Evolutionary conservation across 768 basidiomycete species (phyloP).

Genomic region (Amanita rubescens): DNA sequence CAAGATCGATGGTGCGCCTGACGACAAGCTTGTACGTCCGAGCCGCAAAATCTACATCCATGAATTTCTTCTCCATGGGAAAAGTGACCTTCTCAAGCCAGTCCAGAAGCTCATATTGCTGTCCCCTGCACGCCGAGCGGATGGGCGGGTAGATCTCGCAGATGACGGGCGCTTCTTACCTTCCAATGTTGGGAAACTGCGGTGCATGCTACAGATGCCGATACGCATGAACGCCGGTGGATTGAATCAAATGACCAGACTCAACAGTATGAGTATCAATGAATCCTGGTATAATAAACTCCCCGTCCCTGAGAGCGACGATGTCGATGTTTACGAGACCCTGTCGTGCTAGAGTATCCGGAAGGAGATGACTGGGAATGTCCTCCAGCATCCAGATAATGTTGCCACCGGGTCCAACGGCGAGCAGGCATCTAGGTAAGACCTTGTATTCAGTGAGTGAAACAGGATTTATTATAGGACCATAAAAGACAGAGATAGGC

Average conservation of each 20-base stretch:
- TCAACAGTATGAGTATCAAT: slow-evolving; percentile 89
- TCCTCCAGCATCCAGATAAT: slow-evolving; percentile 70
- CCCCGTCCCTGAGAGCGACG: slow-evolving; percentile 36
- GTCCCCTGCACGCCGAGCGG: slow-evolving; percentile 39
- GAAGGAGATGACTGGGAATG: slow-evolving; percentile 39
- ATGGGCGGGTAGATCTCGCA: background rate
- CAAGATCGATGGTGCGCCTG: slow-evolving; percentile 58
- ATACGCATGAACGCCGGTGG: background rate
- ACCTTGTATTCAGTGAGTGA: slow-evolving; percentile 35
- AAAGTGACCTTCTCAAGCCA: slow-evolving; percentile 87
- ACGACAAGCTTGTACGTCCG: slow-evolving; percentile 68
- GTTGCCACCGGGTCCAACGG: slow-evolving; percentile 36
- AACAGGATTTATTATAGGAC: slow-evolving; percentile 49
- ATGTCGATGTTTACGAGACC: slow-evolving; percentile 40
- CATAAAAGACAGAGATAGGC: slow-evolving; percentile 33
- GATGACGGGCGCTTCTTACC: slow-evolving; percentile 26
- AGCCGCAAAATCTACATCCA: slow-evolving; percentile 60
- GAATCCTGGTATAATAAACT: slow-evolving; percentile 83
- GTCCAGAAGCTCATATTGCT: slow-evolving; percentile 79
- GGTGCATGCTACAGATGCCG: slow-evolving; percentile 56
- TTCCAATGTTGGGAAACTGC: slow-evolving; percentile 68
- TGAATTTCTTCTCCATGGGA: slow-evolving; percentile 76
- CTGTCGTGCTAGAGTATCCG: slow-evolving; percentile 42
- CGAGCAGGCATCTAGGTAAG: slow-evolving; percentile 47
- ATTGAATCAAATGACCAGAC: slow-evolving; percentile 1